phyloP scores from a whole-genome alignment of 257 asterid genomes.

The Ilex aquifolium region DNA sequence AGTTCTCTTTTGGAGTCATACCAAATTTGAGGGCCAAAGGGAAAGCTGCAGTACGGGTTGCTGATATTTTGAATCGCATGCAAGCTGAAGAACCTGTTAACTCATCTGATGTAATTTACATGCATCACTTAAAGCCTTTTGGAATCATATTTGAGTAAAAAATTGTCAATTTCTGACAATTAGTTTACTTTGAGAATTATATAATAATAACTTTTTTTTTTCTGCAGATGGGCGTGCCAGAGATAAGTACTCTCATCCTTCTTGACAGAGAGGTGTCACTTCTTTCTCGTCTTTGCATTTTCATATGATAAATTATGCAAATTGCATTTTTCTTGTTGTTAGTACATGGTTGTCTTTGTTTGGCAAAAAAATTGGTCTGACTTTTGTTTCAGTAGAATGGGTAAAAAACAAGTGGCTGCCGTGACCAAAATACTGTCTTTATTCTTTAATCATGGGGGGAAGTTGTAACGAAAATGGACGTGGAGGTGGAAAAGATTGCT shows the following conservation, averaged over 20 bases:
- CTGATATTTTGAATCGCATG: slow-evolving; percentile 84
- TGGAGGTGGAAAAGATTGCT: too few relatives aligned
- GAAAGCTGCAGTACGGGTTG: slow-evolving; percentile 77
- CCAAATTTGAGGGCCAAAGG: slow-evolving; percentile 98
- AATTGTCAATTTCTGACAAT: neutral
- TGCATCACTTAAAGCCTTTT: slow-evolving; percentile 8
- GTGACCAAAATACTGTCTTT: too few relatives aligned
- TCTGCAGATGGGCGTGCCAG: slow-evolving; percentile 72
- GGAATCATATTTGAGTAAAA: slow-evolving; percentile 2
- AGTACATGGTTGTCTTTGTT: too few relatives aligned
- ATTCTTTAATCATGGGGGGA: too few relatives aligned
- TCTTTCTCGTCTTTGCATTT: slow-evolving; percentile 7
- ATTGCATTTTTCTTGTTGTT: neutral
- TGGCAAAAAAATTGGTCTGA: too few relatives aligned
- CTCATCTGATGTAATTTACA: slow-evolving; percentile 60
- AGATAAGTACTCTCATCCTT: slow-evolving; percentile 81
- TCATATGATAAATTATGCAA: neutral
- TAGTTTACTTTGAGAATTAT: neutral
- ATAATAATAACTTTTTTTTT: slow-evolving; percentile 6
- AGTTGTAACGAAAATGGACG: too few relatives aligned
- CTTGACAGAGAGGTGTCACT: slow-evolving; percentile 82
- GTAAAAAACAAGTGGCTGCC: too few relatives aligned
- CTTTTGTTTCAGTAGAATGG: too few relatives aligned
- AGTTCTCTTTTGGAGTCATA: slow-evolving; percentile 85
- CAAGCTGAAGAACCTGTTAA: slow-evolving; percentile 89